Evolutionary conservation across 108 stramenopile species (phyloP), one percentile per base, ranked within the genome.

Genomic region (Skeletonema tropicum): DNA sequence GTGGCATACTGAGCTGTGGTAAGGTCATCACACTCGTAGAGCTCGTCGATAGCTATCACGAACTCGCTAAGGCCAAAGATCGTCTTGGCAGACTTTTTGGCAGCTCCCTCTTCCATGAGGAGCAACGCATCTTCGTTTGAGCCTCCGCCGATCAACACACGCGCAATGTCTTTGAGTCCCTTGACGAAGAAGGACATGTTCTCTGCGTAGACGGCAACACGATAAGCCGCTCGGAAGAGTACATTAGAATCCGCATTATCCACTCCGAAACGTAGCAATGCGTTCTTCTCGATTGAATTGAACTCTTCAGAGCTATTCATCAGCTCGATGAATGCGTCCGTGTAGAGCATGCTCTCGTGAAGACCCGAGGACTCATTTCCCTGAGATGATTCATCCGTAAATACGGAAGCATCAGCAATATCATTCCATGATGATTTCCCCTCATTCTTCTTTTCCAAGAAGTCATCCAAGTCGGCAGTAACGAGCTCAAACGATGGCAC

Each of bases 211-310:
- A 67, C 60, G 11, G 72, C 72, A 31, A 73, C 67, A 57, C 79
- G 79, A 42, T 64, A 80, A 23, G 72, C 66, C 12, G 79, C 71
- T n/a, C 79, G 71, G 68, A 49, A 80, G 0, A 80, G 79, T 25
- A 80, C 64, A 35, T 80, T 80, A 3, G 72, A 71, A 25, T 63
- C 35, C 8, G 66, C 71, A 38, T 80, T 65, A 11, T 68, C 71
- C 8, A 80, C 66, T 17, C 79, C 79, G 48, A 73, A 80, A 15
- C 49, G 64, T 39, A 80, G 65, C 49, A 80, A 65, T 45, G 66
- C 55, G 15, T 80, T 80, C 62, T 80, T 80, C 59, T 80, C 68
- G 2, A 80, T 41, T 0, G 79, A 33, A 52, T 49, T 46, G 11
- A 80, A 70, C 14, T 21, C 67, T 11, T 45, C 35, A 31, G 67